Conservation (phyloP, 2,329 filamentous ascomycete species). For the Nannizzia gypsea region DNA sequence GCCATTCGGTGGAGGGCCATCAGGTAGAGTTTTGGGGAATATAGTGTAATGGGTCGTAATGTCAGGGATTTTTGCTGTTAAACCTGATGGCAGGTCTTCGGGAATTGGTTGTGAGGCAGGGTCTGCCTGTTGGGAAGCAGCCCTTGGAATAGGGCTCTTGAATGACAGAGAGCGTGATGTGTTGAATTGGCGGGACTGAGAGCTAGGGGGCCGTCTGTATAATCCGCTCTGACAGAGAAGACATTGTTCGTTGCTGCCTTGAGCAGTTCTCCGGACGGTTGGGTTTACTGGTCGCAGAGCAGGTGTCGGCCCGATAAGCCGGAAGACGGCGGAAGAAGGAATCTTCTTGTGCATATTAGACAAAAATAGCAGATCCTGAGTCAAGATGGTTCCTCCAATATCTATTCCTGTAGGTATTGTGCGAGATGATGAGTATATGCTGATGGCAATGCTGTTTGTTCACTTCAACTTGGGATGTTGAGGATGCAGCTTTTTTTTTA, state of each 20-base stretch:
- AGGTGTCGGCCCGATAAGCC: not conserved
- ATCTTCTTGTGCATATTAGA: not conserved
- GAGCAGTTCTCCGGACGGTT: not conserved
- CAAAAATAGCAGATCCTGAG: not conserved
- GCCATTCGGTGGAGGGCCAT: slow-evolving; percentile 64
- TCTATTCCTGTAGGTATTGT: not conserved
- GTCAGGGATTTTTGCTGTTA: slow-evolving; percentile 20
- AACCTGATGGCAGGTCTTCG: not conserved
- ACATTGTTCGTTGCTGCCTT: not conserved
- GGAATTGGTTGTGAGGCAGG: not conserved
- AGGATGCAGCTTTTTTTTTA: not conserved
- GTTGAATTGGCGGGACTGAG: not conserved
- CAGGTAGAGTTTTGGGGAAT: slow-evolving; percentile 68
- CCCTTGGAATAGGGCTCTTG: not conserved
- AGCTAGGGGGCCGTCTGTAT: not conserved
- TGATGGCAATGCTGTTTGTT: not conserved
- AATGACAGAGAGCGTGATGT: not conserved
- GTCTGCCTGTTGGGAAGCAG: not conserved
- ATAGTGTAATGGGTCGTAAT: slow-evolving; percentile 65
- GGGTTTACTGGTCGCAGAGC: not conserved
- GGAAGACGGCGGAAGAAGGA: not conserved
- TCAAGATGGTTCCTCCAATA: not conserved
- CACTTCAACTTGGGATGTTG: not conserved
- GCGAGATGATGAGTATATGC: not conserved
- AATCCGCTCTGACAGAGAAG: not conserved